Evolutionary conservation across 2,329 filamentous ascomycete species (phyloP), one percentile per base, ranked within the genome.

Genomic region (Fusarium tuaranense): DNA sequence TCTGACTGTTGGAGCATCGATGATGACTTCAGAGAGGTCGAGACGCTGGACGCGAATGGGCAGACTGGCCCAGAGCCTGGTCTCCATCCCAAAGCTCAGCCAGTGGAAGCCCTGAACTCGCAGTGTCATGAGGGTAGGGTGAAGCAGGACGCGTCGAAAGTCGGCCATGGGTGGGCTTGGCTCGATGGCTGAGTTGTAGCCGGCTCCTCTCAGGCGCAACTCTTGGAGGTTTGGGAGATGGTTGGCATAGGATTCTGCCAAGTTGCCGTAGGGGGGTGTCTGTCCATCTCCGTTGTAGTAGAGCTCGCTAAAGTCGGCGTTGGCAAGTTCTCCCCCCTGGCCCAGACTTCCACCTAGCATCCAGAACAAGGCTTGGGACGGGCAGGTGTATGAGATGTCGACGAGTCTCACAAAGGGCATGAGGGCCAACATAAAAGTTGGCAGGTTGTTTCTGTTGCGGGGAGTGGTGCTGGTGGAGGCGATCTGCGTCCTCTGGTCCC

Each of bases 171-270:
- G 32, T 38, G 22, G 22, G 34, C 20, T 22, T n/a, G n/a, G 5
- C 16, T 9, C 12, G 36, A 58, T 38, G 20, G 20, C 34, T 10
- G 55, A 59, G 32, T 25, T n/a, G n/a, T n/a, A 38, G 16, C 27
- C 9, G 7, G 12, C 20, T 12, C 14, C 20, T 25, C n/a, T 39
- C 14, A 69, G 65, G 25, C 14, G 18, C n/a, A 63, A 30, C 9
- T 53, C 41, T 34, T 58, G 46, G 8, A 69, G 58, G 22, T 53
- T 8, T 36, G 41, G 65, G 9, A 69, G 67, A 44, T 36, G 41
- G 14, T 38, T 39, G 18, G 57, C 57, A 13, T 30, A 13, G 32
- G 55, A 18, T 38, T 22, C 20, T 38, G 32, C 14, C 14, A 25
- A 14, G 9, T 22, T 22, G 55, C 32, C 32, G 10, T n/a, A 5